Evolutionary conservation across 257 asterid genomes (phyloP), one percentile per base, ranked within the genome.

Genomic region (Solanum paucissectum): DNA sequence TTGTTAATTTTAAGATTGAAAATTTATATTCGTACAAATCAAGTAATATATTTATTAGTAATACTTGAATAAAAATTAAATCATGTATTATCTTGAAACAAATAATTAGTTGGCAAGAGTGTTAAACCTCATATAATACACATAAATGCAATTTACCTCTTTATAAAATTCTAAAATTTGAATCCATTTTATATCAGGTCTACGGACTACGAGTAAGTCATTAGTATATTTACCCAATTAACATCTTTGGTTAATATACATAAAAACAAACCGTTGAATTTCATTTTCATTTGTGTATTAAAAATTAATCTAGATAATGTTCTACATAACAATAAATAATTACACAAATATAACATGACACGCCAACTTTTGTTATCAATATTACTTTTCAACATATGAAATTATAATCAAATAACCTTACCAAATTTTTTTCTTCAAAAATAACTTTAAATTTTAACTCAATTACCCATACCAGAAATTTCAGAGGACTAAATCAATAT

Each of bases 221-320:
- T 64, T 64, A n/a, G 5, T 25, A 11, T n/a, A 2, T n/a, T 64
- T 64, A 2, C 33, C 32, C 33, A 64, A 2, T n/a, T 64, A 64
- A n/a, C 32, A 64, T 64, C 0, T n/a, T 62, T 64, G 33, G 0
- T 64, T 64, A 64, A 10, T n/a, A 9, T 25, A n/a, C 16, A 0
- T 9, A n/a, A 0, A 23, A 62, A 10, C 4, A 60, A 23, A 23
- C 0, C 6, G 6, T 9, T 23, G 8, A 8, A 23, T 60, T 60
- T 4, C 0, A 9, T 21, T 62, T 62, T 62, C 0, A 0, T 58
- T 8, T 4, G 12, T 60, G 3, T 60, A 23, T 62, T 13, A 0
- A 21, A 3, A 9, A 62, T 62, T 62, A 62, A 62, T 9, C 3
- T 23, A 62, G 2, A 62, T 62, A 21, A 0, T 23, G 0, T 9